A percentile compares a stretch with the other conserved stretches of the same genome.
Evolutionary conservation across 257 asterid species (phyloP).

Genomic region (Fraxinus pennsylvanica): DNA sequence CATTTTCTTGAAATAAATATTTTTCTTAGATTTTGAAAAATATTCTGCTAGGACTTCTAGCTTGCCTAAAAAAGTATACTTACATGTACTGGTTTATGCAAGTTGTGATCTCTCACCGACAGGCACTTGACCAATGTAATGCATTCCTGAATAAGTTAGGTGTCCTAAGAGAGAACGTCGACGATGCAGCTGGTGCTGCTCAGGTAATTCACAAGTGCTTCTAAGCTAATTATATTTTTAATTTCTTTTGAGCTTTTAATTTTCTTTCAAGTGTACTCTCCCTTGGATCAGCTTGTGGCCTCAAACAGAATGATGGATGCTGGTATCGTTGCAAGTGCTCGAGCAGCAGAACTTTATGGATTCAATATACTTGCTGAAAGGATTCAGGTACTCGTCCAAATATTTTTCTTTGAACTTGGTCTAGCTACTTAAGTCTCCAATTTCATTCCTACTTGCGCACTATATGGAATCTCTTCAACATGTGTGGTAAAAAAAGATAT

Average conservation of each 20-base stretch:
- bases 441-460: background rate
- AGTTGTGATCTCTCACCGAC: constrained; percentile 3
- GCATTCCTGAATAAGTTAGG: constrained; percentile 23
- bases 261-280: background rate
- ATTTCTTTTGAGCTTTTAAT: background rate
- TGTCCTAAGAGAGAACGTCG: constrained; percentile 22
- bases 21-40: background rate
- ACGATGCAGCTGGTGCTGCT: constrained; percentile 36
- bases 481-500: background rate
- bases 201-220: constrained; percentile 21
- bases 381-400: constrained; percentile 23
- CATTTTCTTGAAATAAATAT: background rate
- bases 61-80: background rate
- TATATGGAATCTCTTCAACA: background rate
- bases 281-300: constrained; percentile 26
- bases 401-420: background rate
- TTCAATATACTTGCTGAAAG: constrained; percentile 28
- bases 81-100: background rate
- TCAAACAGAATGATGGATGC: constrained; percentile 28
- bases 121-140: constrained; percentile 35
- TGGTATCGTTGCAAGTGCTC: constrained; percentile 36
- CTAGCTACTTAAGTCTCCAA: background rate
- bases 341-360: constrained; percentile 37
- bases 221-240: background rate
- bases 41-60: background rate